Conservation (phyloP, 306 rosid species). For the Chamaecrista fasciculata region DNA sequence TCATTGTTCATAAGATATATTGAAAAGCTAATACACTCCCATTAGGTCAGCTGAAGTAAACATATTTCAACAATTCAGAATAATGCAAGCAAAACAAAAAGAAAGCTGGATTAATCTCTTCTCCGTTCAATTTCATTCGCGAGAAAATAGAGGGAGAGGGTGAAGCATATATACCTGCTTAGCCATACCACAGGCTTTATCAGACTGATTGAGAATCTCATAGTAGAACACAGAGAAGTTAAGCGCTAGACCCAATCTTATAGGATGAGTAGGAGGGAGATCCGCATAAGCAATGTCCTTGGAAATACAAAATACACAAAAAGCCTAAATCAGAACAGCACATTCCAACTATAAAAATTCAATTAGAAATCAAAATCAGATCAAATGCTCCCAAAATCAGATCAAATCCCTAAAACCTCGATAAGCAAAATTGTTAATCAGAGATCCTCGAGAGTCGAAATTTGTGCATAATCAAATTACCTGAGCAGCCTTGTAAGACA, state of each 20-base stretch:
- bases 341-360: neutral
- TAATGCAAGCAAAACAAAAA: too few relatives aligned
- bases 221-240: slow-evolving; percentile 77
- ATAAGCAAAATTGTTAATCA: too few relatives aligned
- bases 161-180: slow-evolving; percentile 58
- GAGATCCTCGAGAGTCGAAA: neutral
- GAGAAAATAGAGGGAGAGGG: neutral
- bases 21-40: too few relatives aligned
- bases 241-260: slow-evolving; percentile 76
- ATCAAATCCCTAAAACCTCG: neutral
- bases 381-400: neutral
- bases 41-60: too few relatives aligned
- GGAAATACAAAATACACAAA: slow-evolving; percentile 1
- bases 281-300: slow-evolving; percentile 60
- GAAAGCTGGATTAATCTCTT: neutral
- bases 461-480: slow-evolving; percentile 10
- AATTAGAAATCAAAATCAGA: neutral
- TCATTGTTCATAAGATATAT: too few relatives aligned
- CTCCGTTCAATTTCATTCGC: neutral
- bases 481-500: slow-evolving; percentile 78
- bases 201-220: slow-evolving; percentile 78
- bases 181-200: slow-evolving; percentile 77
- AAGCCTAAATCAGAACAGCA: neutral
- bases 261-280: slow-evolving; percentile 80
- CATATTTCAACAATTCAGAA: too few relatives aligned